Evolutionary conservation across 495 filamentous ascomycete species (phyloP).

Genomic region (Daldinia bambusicola): DNA sequence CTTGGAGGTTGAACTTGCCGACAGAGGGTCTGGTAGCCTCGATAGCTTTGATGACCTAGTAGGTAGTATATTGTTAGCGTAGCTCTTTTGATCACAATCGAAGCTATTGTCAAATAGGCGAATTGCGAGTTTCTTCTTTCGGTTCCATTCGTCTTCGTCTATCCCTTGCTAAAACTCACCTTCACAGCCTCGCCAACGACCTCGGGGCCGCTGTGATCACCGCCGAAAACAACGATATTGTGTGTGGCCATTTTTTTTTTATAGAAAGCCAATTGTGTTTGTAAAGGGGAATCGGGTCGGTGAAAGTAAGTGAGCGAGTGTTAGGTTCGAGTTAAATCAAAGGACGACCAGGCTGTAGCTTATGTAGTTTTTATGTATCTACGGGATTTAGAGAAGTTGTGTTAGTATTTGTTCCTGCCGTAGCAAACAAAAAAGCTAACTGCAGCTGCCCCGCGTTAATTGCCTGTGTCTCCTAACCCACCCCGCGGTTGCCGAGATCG

Average conservation of each 20-base stretch:
- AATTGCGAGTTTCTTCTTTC: neutral
- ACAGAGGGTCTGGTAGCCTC: slow-evolving; percentile 73
- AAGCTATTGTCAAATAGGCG: neutral
- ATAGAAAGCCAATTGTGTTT: slow-evolving; percentile 7
- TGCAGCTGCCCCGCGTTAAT: slow-evolving; percentile 38
- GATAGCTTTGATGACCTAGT: slow-evolving; percentile 77
- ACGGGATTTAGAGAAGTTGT: neutral
- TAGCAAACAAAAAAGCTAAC: slow-evolving; percentile 26
- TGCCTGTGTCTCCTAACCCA: slow-evolving; percentile 29
- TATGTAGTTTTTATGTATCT: slow-evolving; percentile 1
- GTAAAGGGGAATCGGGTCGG: neutral
- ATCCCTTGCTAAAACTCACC: slow-evolving; percentile 59
- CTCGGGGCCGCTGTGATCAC: slow-evolving; percentile 96
- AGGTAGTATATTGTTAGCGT: slow-evolving; percentile 22
- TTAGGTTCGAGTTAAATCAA: neutral
- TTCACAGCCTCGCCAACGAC: slow-evolving; percentile 83
- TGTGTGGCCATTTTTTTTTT: slow-evolving; percentile 64
- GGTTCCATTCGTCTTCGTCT: neutral
- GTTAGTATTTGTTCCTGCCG: neutral
- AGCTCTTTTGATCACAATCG: slow-evolving; percentile 2
- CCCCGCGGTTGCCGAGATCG: slow-evolving; percentile 44
- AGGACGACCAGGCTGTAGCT: neutral
- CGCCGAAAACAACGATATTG: slow-evolving; percentile 77
- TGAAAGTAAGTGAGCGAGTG: neutral
- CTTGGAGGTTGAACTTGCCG: slow-evolving; percentile 85